Evolutionary conservation across 73 alveolate species (phyloP).

Genomic region (Breviolum minutum): DNA sequence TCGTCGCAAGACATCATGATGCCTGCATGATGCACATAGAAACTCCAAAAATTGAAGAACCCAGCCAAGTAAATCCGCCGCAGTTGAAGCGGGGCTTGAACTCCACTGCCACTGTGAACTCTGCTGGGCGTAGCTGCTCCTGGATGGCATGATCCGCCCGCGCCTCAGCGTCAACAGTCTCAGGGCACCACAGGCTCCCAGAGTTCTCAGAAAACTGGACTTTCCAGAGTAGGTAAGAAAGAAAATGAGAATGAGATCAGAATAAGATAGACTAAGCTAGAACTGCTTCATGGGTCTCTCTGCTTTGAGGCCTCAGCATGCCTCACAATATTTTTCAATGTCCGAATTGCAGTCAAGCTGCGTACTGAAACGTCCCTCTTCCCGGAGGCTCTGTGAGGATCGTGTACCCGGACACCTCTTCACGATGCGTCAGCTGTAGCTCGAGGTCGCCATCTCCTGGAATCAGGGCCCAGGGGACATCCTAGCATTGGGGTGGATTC

Average conservation of each 20-base stretch:
- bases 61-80: conserved; percentile 58
- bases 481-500: too few species aligned
- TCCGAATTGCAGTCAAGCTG: not conserved
- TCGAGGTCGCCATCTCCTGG: conserved; percentile 16
- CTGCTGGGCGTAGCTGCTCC: not conserved
- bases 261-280: too few species aligned
- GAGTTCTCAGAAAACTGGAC: not conserved
- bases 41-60: conserved; percentile 6
- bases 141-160: conserved; percentile 50
- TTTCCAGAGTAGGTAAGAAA: not conserved
- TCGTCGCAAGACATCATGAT: not conserved
- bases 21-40: conserved; percentile 73
- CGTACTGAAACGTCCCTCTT: conserved; percentile 7
- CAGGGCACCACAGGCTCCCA: not conserved
- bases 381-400: not conserved
- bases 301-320: not conserved
- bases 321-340: not conserved
- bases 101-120: conserved; percentile 72
- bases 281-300: not conserved
- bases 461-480: too few species aligned
- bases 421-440: conserved; percentile 8
- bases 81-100: conserved; percentile 60
- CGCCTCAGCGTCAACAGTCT: not conserved
- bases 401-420: conserved; percentile 19
- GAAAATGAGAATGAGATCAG: not conserved